Evolutionary conservation across 2,329 filamentous ascomycete genomes (phyloP).

Genomic region (Alternaria triticimaculans): DNA sequence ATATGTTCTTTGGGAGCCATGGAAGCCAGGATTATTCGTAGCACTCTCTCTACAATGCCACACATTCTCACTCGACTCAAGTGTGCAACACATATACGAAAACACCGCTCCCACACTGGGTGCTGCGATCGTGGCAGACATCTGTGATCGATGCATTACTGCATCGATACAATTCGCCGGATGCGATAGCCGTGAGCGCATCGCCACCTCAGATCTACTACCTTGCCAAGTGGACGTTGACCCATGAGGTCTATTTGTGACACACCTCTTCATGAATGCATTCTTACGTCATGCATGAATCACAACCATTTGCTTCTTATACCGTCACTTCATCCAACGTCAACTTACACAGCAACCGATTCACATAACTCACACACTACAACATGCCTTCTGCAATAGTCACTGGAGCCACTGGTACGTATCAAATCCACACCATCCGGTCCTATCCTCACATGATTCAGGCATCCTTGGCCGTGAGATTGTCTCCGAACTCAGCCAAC

Average conservation of each 20-base stretch:
- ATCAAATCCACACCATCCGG: not conserved
- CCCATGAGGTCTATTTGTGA: not conserved
- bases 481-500: conserved; percentile 46
- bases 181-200: not conserved
- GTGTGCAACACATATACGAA: not conserved
- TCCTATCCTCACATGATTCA: conserved; percentile 14
- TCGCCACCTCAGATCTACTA: not conserved
- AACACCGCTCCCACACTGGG: not conserved
- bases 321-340: not conserved
- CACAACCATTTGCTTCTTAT: not conserved
- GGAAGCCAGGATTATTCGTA: not conserved
- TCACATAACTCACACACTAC: not conserved
- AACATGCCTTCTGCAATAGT: conserved; percentile 42
- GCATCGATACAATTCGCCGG: not conserved
- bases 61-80: not conserved
- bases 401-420: conserved; percentile 38
- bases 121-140: not conserved
- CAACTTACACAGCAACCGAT: not conserved
- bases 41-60: not conserved
- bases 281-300: conserved; percentile 15
- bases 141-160: not conserved
- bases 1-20: not conserved
- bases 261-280: conserved; percentile 6
- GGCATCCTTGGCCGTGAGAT: conserved; percentile 53
- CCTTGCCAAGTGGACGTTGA: not conserved